A percentile compares a stretch with the other conserved stretches of the same genome.
Conservation (phyloP, 441 rosid genomes). For the Daphne laureola region DNA sequence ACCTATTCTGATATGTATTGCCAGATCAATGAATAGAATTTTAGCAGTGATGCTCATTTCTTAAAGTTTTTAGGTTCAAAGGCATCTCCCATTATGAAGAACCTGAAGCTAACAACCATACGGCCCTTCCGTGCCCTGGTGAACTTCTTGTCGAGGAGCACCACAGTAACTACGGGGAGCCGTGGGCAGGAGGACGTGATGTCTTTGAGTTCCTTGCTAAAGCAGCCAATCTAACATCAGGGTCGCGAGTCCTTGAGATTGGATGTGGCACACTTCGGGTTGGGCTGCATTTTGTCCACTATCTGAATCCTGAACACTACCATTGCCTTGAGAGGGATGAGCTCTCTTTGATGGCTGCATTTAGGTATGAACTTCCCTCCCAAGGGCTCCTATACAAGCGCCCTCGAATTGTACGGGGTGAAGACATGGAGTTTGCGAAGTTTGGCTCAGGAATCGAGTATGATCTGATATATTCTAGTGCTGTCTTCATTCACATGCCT, state of each 20-base stretch:
- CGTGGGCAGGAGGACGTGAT: constrained; percentile 97
- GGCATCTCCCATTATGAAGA: constrained; percentile 92
- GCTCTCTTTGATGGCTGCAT: constrained; percentile 92
- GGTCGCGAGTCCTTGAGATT: constrained; percentile 72
- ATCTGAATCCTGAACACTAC: constrained; percentile 47
- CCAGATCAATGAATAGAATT: too few relatives aligned
- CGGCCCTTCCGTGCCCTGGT: constrained; percentile 83
- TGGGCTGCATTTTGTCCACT: constrained; percentile 83
- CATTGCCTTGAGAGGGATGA: constrained; percentile 92
- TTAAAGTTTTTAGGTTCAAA: constrained; percentile 50
- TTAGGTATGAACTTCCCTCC: constrained; percentile 89
- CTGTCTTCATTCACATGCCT: constrained; percentile 97
- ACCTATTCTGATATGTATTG: too few relatives aligned
- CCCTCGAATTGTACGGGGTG: constrained; percentile 72
- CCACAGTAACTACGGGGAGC: constrained; percentile 96
- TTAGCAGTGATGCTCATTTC: neutral
- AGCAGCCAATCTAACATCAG: constrained; percentile 43
- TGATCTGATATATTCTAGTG: constrained; percentile 91
- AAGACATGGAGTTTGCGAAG: constrained; percentile 80
- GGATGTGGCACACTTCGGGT: constrained; percentile 98
- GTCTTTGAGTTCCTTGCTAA: constrained; percentile 89
- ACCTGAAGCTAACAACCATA: constrained; percentile 53
- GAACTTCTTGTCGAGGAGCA: constrained; percentile 96
- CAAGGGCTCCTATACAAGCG: constrained; percentile 85
- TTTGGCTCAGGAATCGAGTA: constrained; percentile 54